phyloP scores from a whole-genome alignment of 1,139 yeast genomes.

The Kodamaea anthophila region DNA sequence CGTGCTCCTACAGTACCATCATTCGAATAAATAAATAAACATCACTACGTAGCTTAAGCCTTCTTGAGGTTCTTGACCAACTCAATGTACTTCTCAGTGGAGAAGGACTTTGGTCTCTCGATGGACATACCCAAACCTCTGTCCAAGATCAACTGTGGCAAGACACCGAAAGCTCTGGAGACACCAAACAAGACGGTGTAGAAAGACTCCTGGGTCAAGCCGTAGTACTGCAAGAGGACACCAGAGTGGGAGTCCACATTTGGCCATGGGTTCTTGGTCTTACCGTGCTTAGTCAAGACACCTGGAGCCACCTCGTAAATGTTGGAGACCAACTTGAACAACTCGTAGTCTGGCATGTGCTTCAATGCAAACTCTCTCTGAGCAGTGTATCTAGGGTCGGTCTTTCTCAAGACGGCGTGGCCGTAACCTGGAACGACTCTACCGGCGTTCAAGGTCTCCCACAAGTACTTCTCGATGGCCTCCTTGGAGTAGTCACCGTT shows the following conservation, averaged over 20 bases:
- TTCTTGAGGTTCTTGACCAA: conserved; percentile 45
- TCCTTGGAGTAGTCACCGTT: conserved; percentile 67
- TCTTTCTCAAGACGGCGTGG: conserved; percentile 93
- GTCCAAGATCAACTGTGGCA: conserved; percentile 94
- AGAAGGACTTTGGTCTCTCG: conserved; percentile 97
- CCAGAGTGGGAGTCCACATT: conserved; percentile 98
- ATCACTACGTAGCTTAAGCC: conserved; percentile 14
- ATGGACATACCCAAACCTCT: conserved; percentile 93
- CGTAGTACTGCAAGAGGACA: conserved; percentile 94
- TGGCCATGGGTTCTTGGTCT: conserved; percentile 99
- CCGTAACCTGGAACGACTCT: conserved; percentile 98
- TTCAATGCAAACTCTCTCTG: conserved; percentile 94
- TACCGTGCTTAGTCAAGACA: conserved; percentile 93
- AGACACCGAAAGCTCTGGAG: conserved; percentile 95
- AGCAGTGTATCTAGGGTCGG: conserved; percentile 97
- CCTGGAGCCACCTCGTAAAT: conserved; percentile 94
- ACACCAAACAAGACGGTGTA: conserved; percentile 98
- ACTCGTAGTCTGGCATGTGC: conserved; percentile 95
- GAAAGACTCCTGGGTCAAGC: conserved; percentile 90
- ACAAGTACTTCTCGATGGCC: conserved; percentile 79
- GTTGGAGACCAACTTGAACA: conserved; percentile 84
- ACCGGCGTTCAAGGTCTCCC: conserved; percentile 88
- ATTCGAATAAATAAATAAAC: conserved; percentile 8
- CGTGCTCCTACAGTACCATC: conserved; percentile 12
- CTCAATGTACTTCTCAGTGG: conserved; percentile 63